Base-by-base conservation (phyloP, 164 flowering plant genomes). In the Stephania japonica region DNA sequence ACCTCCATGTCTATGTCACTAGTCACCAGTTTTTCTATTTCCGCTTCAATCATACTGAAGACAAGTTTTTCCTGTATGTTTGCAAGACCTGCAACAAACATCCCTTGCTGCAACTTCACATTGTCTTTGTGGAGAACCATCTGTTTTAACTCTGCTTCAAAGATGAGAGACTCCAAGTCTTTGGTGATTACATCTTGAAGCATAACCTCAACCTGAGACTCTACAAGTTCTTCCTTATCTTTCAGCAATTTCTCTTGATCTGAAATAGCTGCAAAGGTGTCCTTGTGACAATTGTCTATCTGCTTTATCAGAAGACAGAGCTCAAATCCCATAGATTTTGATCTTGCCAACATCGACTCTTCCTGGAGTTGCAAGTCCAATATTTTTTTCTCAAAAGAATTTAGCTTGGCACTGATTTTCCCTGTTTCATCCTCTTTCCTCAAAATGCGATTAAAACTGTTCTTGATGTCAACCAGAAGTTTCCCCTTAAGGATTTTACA, bases 331-430 rank as follows among this genome's bases (percentile, higher is more conserved):
- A 95, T 90, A 73, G 78, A 71, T 65, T 91, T 83, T 67, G 91
- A 93, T 82, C 93, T 87, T 61, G 85, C 84, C 80, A 95, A 68
- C 97, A 95, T 88, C 42, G 77, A 24, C 78, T 93, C 97, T 81
- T 95, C 99, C 72, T 87, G 97, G 65, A 70, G 73, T 81, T 93
- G 97, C 50, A 95, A 79, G 77, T 89, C 88, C 50, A 71, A 47
- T 70, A 93, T 86, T 75, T 83, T 88, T 76, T 87, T 81, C 81
- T 87, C 97, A 72, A 95, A 93, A 73, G 78, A 69, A 56, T 65
- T 75, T 50, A 95, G 70, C 85, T 85, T 91, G 59, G 69, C 61
- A 69, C 79, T 77, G 12, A 95, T 84, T 63, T 82, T 81, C 68
- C 83, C 88, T 53, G 92, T 74, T 84, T 90, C 97, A 56, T 85